Base-by-base conservation (phyloP, 805 yeast species). In the Kuraishia piskuri region DNA sequence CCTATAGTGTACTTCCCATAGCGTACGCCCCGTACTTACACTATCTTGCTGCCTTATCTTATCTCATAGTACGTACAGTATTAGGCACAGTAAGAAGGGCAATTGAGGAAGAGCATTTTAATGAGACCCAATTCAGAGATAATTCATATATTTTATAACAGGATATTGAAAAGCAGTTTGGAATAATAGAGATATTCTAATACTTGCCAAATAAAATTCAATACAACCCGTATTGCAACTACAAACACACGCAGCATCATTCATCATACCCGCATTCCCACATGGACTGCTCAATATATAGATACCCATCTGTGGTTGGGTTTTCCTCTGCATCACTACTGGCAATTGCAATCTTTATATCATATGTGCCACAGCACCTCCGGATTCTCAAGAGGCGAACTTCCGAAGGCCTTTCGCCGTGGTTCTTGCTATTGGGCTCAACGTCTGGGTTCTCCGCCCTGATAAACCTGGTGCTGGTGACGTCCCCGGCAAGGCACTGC, bases 321-420 rank as follows among this genome's bases (percentile, higher is more conserved):
- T 77, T 86, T 49, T 59, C 68, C 2, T 59, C 82, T 10, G 79
- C 88, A 24, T 55, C 79, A 0, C 50, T 72, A 4, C 76, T 89
- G 36, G 83, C 90, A 0, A 50, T 79, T 1, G 96, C 90, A 2
- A 87, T 89, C 8, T 78, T 83, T 36, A 59, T 76, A 10, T 85
- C 92, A 48, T 89, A 89, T 63, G 52, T 84, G 2, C 96, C 96
- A 0, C 96, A 89, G 68, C 88, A 85, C 64, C 53, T 73, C 47
- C 76, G 83, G 48, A 82, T 89, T 52, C 66, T 79, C 51, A 59
- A 63, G 20, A 75, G 90, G 50, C 67, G 77, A 50, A 76, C 90
- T 5, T 82, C 91, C 12, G 90, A 88, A 63, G 96, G 96, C 3
- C 70, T 89, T 22, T 84, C 91, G 4, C 88, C 91, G 12, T 73